Evolutionary conservation across 805 yeast genomes (phyloP), one percentile per base, ranked within the genome.

Genomic region (Candida boidinii): DNA sequence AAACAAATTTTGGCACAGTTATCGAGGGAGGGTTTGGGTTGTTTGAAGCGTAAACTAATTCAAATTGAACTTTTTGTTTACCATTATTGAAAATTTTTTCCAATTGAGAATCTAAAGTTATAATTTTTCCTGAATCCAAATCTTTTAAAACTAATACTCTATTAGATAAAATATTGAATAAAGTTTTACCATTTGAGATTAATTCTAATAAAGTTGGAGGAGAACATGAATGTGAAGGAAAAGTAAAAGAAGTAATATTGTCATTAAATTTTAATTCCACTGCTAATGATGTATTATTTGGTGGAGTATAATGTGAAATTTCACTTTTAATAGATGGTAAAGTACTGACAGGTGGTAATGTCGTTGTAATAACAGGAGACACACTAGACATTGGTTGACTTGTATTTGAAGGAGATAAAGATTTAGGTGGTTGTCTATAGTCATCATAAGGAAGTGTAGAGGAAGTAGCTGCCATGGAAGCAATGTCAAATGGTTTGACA

Each of bases 181-280:
- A 82, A 31, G 68, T 62, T 34, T 73, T 74, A 12, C 85, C 86
- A 50, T 86, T 87, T 36, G 81, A 83, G 10, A 86, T 45, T n/a
- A 88, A 57, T 54, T 88, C 97, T 19, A 68, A 48, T 25, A 78
- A 59, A 0, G 92, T 79, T 2, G 97, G 97, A 6, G 94, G 80
- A 0, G 94, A 80, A 28, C 80, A 73, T 41, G 75, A 72, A 29
- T 65, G 54, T 4, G 75, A 66, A 11, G 82, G 73, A 53, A 70
- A 88, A 3, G 73, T 68, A 47, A 88, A 80, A 28, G 76, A 70
- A 33, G 87, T 68, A 18, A 60, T 62, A 23, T 71, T 68, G 7
- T 69, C 60, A 11, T 72, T 66, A 48, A 73, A 82, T 36, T 62
- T 65, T 17, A 82, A 55, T 5, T 58, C 45, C 4, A 71, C 73